Evolutionary conservation across 441 rosid species (phyloP), one percentile per base, ranked within the genome.

Genomic region (Erodium texanum): DNA sequence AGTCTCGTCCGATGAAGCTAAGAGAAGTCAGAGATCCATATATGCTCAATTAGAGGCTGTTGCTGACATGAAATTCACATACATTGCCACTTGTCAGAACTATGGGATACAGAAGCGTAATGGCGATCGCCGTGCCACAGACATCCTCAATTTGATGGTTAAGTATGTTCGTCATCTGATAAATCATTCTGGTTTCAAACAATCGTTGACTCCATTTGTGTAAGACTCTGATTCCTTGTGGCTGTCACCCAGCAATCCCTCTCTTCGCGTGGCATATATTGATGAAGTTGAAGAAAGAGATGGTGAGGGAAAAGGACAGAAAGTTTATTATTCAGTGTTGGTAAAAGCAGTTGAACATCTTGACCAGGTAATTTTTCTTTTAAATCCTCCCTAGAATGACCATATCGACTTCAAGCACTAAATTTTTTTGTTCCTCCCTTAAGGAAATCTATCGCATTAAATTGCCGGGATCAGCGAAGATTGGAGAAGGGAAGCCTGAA

Each of bases 401-500:
- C 36, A 66, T 63, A 45, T 43, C 27, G 2, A 15, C 12, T 2
- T 43, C 29, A 12, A 27, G 64, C 6, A 54, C 68, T 69, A 65
- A 43, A 14, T 29, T 63, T 70, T 62, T 54, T 69, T 56, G 20
- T 3, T 72, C 62, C 68, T 69, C 62, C 63, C 15, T 67, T 24
- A 67, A 93, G 98, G 97, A 93, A 93, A 90, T 90, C 29, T 93
- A 89, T 71, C 90, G 98, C 58, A 89, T 89, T 77, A 89, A 82
- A 76, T 75, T 93, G 70, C 98, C 98, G 27, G 97, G 96, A 72
- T 61, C 83, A 18, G 94, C 93, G 43, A 90, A 93, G 80, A 59
- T 89, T 65, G 98, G 96, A 76, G 98, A 93, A 84, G 98, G 97
- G 71, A 90, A 90, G 77, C 98, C 98, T 19, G 98, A 87, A 79